phyloP scores from a whole-genome alignment of 2,329 filamentous ascomycete species.

The Cadophora sp. region DNA sequence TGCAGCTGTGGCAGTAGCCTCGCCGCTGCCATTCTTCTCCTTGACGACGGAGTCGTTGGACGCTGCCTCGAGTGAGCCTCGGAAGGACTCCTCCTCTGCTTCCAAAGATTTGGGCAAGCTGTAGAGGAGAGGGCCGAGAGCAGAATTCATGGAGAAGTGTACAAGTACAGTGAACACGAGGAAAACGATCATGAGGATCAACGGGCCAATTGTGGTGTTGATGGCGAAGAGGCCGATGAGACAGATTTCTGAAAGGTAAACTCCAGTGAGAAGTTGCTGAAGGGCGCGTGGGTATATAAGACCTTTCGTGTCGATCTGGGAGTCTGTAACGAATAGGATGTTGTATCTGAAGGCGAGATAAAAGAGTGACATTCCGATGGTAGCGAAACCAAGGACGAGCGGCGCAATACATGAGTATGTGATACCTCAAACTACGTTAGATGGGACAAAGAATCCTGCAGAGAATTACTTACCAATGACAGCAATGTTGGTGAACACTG shows the following conservation, averaged over 20 bases:
- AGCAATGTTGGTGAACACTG: slow-evolving; percentile 80
- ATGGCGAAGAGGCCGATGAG: slow-evolving; percentile 85
- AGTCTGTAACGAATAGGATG: slow-evolving; percentile 84
- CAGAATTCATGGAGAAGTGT: slow-evolving; percentile 75
- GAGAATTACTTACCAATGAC: slow-evolving; percentile 69
- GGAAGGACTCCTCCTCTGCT: slow-evolving; percentile 56
- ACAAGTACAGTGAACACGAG: slow-evolving; percentile 78
- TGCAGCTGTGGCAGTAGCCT: slow-evolving; percentile 36
- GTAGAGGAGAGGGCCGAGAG: slow-evolving; percentile 76
- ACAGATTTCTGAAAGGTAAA: slow-evolving; percentile 84
- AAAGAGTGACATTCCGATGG: slow-evolving; percentile 78
- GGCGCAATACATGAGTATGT: slow-evolving; percentile 89
- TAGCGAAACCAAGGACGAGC: slow-evolving; percentile 81
- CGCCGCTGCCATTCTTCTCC: slow-evolving; percentile 36
- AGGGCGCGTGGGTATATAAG: slow-evolving; percentile 87
- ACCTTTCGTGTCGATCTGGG: slow-evolving; percentile 84
- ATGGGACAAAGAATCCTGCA: not conserved
- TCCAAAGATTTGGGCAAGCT: slow-evolving; percentile 80
- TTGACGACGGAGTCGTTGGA: slow-evolving; percentile 25
- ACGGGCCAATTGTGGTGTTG: slow-evolving; percentile 67
- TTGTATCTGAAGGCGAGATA: slow-evolving; percentile 93
- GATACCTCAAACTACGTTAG: slow-evolving; percentile 61
- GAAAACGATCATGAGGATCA: slow-evolving; percentile 79
- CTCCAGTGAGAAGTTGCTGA: slow-evolving; percentile 82
- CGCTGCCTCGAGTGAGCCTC: slow-evolving; percentile 33